These are phyloP conservation scores for Rhododendron vialii DNA, from an alignment of 148 eudicot species.

Conservation along the genomic window DNA sequence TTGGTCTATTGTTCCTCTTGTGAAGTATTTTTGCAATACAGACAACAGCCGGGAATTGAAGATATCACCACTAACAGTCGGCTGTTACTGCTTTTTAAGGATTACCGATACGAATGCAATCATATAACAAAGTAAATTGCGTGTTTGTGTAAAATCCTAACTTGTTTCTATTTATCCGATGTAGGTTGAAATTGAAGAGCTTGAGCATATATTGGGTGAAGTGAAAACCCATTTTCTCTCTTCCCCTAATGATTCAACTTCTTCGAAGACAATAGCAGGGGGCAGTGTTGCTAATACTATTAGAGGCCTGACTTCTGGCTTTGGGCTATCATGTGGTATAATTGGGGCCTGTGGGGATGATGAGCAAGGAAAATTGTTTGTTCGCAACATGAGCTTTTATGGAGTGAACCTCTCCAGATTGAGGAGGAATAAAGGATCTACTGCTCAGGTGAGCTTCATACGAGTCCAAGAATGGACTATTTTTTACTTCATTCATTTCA, in stretches of 20 bases:
- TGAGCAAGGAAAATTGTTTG: slow-evolving; percentile 67
- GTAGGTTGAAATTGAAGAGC: slow-evolving; percentile 75
- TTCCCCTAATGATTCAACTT: slow-evolving; percentile 39
- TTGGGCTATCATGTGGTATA: slow-evolving; percentile 70
- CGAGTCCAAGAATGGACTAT: background rate
- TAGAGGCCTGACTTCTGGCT: slow-evolving; percentile 85
- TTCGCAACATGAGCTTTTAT: slow-evolving; percentile 54
- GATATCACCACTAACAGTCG: background rate
- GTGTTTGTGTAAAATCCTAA: background rate
- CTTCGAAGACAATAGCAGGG: slow-evolving; percentile 77
- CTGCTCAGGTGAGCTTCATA: slow-evolving; percentile 69
- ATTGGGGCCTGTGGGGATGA: slow-evolving; percentile 94
- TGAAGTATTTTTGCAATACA: background rate
- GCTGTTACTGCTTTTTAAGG: background rate
- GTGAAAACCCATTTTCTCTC: slow-evolving; percentile 52
- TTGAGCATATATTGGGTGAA: slow-evolving; percentile 59
- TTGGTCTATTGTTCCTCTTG: background rate
- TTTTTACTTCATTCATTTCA: background rate
- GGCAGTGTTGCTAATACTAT: slow-evolving; percentile 96
- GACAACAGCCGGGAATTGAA: background rate
- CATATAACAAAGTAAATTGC: background rate
- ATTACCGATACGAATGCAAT: background rate
- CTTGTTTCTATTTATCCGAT: background rate
- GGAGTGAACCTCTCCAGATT: slow-evolving; percentile 66
- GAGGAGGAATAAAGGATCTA: slow-evolving; percentile 56